These are phyloP conservation scores for Ceratopteris richardii DNA, from an alignment of 75 land plant genomes.

Conservation along the genomic window DNA sequence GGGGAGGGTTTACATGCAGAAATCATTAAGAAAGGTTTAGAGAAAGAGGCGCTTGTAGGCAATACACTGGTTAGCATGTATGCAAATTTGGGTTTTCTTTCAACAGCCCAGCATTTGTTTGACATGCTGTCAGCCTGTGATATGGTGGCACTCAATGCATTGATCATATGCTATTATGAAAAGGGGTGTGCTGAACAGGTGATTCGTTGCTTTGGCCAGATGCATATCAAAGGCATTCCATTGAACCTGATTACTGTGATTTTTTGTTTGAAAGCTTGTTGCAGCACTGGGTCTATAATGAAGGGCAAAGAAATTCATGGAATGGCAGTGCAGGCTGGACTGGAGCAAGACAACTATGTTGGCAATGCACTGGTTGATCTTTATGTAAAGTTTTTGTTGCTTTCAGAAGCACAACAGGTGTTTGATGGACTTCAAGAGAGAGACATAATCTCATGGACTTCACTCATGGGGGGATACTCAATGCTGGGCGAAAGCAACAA, in stretches of 20 bases:
- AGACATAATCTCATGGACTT: constrained; percentile 16
- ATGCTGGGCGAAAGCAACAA: background rate
- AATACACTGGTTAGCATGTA: constrained; percentile 9
- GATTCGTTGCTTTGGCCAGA: no score
- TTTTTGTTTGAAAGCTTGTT: no score
- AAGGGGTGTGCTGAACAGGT: no score
- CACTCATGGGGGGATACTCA: constrained; percentile 2
- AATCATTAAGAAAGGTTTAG: background rate
- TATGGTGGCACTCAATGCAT: background rate
- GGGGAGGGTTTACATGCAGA: constrained; percentile 1
- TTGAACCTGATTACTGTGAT: no score
- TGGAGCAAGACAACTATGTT: background rate
- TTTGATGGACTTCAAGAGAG: background rate
- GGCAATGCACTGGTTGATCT: constrained; percentile 2
- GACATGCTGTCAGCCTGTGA: background rate
- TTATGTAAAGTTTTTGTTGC: constrained; percentile 1
- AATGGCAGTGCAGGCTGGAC: no score
- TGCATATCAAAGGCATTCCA: no score
- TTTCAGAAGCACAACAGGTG: background rate
- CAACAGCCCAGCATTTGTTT: background rate
- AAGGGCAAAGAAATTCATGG: no score
- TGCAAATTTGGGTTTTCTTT: background rate
- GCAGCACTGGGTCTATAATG: no score
- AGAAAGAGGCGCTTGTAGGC: constrained; percentile 1
- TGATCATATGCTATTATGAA: background rate